These are phyloP conservation scores for Trapa bicornis DNA, from an alignment of 345 rosid genomes.

Conservation along the genomic window DNA sequence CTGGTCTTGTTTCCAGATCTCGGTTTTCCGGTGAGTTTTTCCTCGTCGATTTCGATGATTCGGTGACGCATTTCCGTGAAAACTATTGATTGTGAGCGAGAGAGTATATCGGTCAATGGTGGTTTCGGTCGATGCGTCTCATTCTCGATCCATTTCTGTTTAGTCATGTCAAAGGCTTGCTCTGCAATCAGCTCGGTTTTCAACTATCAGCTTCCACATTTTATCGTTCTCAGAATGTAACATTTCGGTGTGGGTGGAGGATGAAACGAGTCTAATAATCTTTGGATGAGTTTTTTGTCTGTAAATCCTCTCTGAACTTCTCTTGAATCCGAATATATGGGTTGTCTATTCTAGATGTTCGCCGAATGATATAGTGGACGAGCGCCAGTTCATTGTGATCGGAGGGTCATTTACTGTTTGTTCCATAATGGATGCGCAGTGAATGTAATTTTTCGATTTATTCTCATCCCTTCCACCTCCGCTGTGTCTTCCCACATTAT, in stretches of 20 bases:
- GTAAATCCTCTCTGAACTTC: neutral
- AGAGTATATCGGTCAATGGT: neutral
- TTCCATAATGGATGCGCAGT: too few relatives aligned
- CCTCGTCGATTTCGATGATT: constrained; percentile 4
- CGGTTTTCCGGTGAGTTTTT: constrained; percentile 21
- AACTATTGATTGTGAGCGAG: neutral
- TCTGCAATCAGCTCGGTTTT: too few relatives aligned
- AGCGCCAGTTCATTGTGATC: neutral
- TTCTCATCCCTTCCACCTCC: neutral
- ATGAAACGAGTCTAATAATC: neutral
- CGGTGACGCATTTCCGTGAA: too few relatives aligned
- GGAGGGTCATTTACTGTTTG: too few relatives aligned
- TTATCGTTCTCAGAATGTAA: neutral
- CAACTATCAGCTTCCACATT: neutral
- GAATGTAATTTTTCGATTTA: neutral
- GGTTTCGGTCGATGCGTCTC: neutral
- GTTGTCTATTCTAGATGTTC: neutral
- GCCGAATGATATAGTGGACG: too few relatives aligned
- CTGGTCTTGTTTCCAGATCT: constrained; percentile 19
- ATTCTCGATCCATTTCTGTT: neutral
- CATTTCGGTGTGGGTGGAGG: neutral
- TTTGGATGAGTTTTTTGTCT: neutral
- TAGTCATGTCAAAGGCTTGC: too few relatives aligned
- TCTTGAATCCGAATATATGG: neutral
- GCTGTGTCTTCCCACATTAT: too few relatives aligned